Base-by-base conservation (phyloP, 805 yeast species). In the Metschnikowia koreensis region DNA sequence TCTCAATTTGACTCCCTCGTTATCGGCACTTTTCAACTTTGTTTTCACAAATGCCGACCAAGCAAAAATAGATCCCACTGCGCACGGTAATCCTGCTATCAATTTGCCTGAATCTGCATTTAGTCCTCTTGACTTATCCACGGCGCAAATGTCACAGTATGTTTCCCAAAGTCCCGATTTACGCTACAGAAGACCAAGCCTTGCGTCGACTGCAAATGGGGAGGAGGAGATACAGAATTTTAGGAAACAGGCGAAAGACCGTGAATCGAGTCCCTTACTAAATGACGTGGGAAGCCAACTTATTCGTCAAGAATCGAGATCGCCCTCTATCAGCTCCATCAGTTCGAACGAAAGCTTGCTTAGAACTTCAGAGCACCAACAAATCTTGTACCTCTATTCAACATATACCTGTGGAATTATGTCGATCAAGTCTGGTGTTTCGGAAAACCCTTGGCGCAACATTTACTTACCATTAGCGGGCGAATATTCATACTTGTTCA, bases 401-500 rank as follows among this genome's bases (percentile, higher is more conserved):
- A 62, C 65, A 26, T 71, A 71, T 54, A 73, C 77, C 1, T 71
- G 75, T 44, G 63, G 69, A 27, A 72, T 84, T 47, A 75, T 85
- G 80, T 81, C 87, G 6, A 81, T 84, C 50, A 83, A 81, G 56
- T 80, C 82, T 55, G 88, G 87, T 0, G 81, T 81, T 0, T 66
- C 77, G 2, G 88, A 83, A 54, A 84, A 85, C 59, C 90, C 89
- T 7, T 85, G 90, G 90, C 66, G 86, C 46, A 73, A 76, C 8
- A 59, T 79, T 39, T 66, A 84, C 44, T 64, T 84, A 60, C 89
- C 89, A 1, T 62, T 82, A 43, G 83, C 87, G 0, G 58, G 69
- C n/a, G 67, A 76, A 31, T 75, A 82, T 57, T 73, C 84, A 1
- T 85, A 83, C 11, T 66, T 85, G 52, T 79, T 79, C 67, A 81